phyloP scores from a whole-genome alignment of 2,329 filamentous ascomycete genomes.

The Aspergillus niger region DNA sequence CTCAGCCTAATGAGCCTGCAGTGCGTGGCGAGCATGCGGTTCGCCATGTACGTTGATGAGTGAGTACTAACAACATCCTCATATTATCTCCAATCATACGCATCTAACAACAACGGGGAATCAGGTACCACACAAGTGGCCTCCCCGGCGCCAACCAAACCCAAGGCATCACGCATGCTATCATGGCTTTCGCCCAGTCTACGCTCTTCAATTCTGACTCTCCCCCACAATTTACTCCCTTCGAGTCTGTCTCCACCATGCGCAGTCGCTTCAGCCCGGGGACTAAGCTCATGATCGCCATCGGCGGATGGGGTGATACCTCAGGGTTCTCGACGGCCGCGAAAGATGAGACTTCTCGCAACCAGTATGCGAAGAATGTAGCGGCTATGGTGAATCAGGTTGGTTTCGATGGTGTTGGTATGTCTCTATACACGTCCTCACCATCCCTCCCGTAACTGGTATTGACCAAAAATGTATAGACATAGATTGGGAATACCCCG shows the following conservation, averaged over 20 bases:
- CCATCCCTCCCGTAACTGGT: conserved; percentile 14
- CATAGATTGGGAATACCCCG: conserved; percentile 67
- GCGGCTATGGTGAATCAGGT: conserved; percentile 62
- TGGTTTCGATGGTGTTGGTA: conserved; percentile 66
- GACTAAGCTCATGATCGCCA: conserved; percentile 68
- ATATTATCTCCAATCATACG: not conserved
- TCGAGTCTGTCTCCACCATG: conserved; percentile 54
- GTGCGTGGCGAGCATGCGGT: conserved; percentile 31
- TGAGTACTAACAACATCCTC: conserved; percentile 30
- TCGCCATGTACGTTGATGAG: conserved; percentile 53
- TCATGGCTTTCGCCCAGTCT: conserved; percentile 58
- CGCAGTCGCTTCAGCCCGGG: conserved; percentile 55
- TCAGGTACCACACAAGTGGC: conserved; percentile 45
- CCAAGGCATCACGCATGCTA: conserved; percentile 55
- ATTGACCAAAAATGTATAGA: conserved; percentile 44
- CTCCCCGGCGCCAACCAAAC: conserved; percentile 41
- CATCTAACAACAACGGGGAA: conserved; percentile 11
- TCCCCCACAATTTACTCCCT: conserved; percentile 53
- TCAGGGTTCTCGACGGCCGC: conserved; percentile 63
- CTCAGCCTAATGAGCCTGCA: conserved; percentile 36
- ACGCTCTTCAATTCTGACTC: conserved; percentile 52
- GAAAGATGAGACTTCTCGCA: conserved; percentile 53
- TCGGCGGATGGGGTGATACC: conserved; percentile 75
- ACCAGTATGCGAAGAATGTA: conserved; percentile 65
- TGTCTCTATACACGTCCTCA: conserved; percentile 20